Evolutionary conservation across 1,139 yeast genomes (phyloP), one percentile per base, ranked within the genome.

Genomic region (Tardiomyces digboiensis): DNA sequence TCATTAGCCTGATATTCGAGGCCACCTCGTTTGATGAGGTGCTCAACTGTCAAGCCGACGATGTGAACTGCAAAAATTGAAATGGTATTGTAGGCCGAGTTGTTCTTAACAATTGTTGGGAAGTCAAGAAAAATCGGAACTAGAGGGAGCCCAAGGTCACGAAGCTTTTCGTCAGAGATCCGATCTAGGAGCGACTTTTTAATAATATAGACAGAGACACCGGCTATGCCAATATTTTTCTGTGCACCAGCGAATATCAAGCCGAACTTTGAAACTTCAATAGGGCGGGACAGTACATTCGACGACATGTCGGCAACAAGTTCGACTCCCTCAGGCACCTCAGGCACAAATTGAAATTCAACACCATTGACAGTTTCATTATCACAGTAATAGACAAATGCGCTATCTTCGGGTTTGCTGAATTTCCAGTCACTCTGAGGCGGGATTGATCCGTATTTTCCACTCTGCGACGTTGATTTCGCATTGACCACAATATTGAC

Each of bases 311-410:
- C 98, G 21, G 95, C 91, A 12, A 88, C 96, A 51, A 89, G 67
- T 60, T 84, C 94, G 40, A 83, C 82, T 46, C 79, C 79, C 39
- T 57, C 54, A 5, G 84, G 82, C 45, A 80, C 74, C 22, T 68
- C 61, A 14, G 84, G 85, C 16, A 64, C 57, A 39, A 62, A 69
- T 29, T 74, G 73, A 70, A 86, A 89, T 65, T 91, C 98, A 43
- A 80, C 86, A 46, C 98, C 98, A 60, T 86, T 78, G 38, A 91
- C 97, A 6, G 98, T 91, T 67, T 91, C 98, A 62, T 91, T 91
- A 64, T 91, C 98, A 67, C 97, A 89, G 56, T 82, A 76, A 65
- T 87, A 91, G 47, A 89, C 78, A 60, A 81, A 91, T 2, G 97
- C 88, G 29, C 88, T 79, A 44, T 80, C 74, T 44, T 73, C 59